Conservation (phyloP, 2,329 filamentous ascomycete genomes). For the Calonectria naviculata region DNA sequence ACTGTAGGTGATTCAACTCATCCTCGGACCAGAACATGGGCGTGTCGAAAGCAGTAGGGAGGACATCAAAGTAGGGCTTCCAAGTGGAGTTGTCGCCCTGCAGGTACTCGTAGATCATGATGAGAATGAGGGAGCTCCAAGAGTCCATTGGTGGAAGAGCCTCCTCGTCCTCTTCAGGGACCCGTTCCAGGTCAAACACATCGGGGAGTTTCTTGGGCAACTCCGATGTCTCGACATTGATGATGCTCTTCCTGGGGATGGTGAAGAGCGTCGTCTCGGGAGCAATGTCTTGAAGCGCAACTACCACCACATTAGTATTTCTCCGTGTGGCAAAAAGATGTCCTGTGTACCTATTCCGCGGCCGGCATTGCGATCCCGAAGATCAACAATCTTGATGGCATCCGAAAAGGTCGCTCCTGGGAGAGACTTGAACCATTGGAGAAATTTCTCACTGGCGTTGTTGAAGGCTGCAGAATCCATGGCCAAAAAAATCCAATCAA, state of each 20-base stretch:
- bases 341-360: conserved; percentile 63
- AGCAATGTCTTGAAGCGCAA: conserved; percentile 76
- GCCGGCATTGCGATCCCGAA: conserved; percentile 62
- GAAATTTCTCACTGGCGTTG: conserved; percentile 56
- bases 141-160: conserved; percentile 57
- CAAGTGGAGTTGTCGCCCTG: conserved; percentile 72
- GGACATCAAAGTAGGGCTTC: conserved; percentile 81
- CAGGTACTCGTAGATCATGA: conserved; percentile 81
- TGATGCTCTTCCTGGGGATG: conserved; percentile 77
- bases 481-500: neutral
- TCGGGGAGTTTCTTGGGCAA: conserved; percentile 68
- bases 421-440: conserved; percentile 64
- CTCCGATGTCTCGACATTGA: conserved; percentile 79
- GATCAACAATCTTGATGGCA: conserved; percentile 63
- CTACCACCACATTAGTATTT: conserved; percentile 69
- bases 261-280: conserved; percentile 84
- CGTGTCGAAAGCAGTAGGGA: conserved; percentile 80
- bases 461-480: conserved; percentile 50
- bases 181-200: conserved; percentile 57
- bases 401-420: conserved; percentile 65
- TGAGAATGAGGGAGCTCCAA: conserved; percentile 74
- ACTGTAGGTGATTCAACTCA: conserved; percentile 80
- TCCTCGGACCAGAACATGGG: conserved; percentile 87
- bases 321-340: neutral
- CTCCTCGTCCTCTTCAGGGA: conserved; percentile 50